Evolutionary conservation across 495 filamentous ascomycete genomes (phyloP).

Genomic region (Neurospora discreta): DNA sequence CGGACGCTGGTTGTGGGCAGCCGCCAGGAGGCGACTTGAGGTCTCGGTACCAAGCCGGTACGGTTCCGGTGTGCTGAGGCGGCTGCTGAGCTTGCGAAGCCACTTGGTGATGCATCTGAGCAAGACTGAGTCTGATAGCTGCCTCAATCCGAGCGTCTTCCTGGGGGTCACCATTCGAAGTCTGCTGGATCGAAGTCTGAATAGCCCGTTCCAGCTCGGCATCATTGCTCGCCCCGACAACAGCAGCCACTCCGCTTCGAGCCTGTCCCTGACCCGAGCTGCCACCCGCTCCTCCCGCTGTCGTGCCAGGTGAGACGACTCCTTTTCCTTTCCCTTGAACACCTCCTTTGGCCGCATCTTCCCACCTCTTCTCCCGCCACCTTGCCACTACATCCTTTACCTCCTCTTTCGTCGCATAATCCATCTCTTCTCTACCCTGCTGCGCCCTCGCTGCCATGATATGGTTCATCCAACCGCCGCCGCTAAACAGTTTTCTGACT

Average conservation of each 20-base stretch:
- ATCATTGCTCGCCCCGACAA: slow-evolving; percentile 13
- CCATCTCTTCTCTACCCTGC: slow-evolving; percentile 58
- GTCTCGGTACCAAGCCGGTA: neutral
- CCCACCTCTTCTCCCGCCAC: slow-evolving; percentile 41
- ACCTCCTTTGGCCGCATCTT: slow-evolving; percentile 2
- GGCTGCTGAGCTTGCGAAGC: slow-evolving; percentile 17
- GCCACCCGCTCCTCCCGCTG: slow-evolving; percentile 18
- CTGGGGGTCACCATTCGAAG: slow-evolving; percentile 52
- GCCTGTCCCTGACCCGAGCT: slow-evolving; percentile 1
- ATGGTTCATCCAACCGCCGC: slow-evolving; percentile 53
- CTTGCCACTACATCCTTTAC: slow-evolving; percentile 43
- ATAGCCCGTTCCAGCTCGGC: slow-evolving; percentile 61
- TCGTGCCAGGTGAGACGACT: slow-evolving; percentile 5
- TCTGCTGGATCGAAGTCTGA: slow-evolving; percentile 51
- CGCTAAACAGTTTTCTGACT: slow-evolving; percentile 47
- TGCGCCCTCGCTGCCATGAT: slow-evolving; percentile 60
- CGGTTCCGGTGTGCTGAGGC: neutral
- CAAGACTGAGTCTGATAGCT: slow-evolving; percentile 57
- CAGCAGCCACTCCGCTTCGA: neutral
- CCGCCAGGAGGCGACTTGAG: neutral
- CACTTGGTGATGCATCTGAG: slow-evolving; percentile 42
- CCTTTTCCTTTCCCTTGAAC: slow-evolving; percentile 3
- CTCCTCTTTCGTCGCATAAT: slow-evolving; percentile 37
- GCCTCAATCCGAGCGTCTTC: slow-evolving; percentile 58
- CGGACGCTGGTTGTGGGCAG: slow-evolving; percentile 5